Percentiles rank a stretch among this genome's conserved stretches.
Evolutionary conservation across 2,329 filamentous ascomycete genomes (phyloP).

Genomic region (Metarhizium robertsii): DNA sequence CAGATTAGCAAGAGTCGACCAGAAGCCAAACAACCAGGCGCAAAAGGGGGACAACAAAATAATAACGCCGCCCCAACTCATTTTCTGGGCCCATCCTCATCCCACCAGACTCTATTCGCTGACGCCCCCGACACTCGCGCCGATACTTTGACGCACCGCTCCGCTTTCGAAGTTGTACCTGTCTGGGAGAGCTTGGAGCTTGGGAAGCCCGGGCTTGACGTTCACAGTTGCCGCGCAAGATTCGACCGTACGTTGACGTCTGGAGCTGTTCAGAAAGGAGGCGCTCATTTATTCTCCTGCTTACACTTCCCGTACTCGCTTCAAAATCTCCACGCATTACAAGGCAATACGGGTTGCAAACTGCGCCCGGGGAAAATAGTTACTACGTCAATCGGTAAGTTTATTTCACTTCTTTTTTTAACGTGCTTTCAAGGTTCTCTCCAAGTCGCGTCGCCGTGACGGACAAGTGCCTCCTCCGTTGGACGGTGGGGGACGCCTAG

Average conservation of each 20-base stretch:
- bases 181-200: too few relatives aligned
- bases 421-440: too few relatives aligned
- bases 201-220: too few relatives aligned
- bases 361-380: not conserved
- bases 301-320: too few relatives aligned
- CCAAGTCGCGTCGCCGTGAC: not conserved
- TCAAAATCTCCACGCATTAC: too few relatives aligned
- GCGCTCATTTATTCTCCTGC: too few relatives aligned
- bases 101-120: too few relatives aligned
- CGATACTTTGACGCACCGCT: not conserved
- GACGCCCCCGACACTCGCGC: not conserved
- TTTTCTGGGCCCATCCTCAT: not conserved
- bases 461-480: not conserved
- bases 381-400: not conserved
- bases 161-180: not conserved
- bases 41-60: not conserved
- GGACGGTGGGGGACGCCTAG: not conserved
- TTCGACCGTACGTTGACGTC: too few relatives aligned
- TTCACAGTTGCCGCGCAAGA: too few relatives aligned
- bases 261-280: too few relatives aligned
- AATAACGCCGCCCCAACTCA: constrained; percentile 1
- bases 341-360: too few relatives aligned
- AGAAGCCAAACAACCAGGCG: not conserved
- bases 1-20: constrained; percentile 2
- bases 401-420: not conserved